Base-by-base conservation (phyloP, 2,329 filamentous ascomycete species). In the Hymenoscyphus salicellus region DNA sequence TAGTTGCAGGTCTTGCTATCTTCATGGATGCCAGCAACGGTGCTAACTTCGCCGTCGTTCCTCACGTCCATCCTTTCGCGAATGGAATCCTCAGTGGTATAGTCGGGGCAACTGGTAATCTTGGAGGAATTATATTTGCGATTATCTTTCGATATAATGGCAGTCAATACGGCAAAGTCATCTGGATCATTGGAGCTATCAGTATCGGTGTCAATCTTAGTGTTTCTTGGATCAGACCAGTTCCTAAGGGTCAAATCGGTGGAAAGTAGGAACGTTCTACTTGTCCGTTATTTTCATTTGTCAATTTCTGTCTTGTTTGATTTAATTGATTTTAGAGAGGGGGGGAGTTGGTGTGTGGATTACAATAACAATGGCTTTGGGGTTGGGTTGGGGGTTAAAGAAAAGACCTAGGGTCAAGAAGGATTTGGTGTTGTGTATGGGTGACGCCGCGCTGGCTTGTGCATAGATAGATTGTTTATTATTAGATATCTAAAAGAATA, bases 81-180 rank as follows among this genome's bases (percentile, higher is more conserved):
- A 67, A 67, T 61, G 63, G 91, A 78, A 77, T 65, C 23, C 82
- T 96, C 7, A 90, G 88, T 0, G 92, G 92, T 8, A 80, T 89
- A 46, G 88, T 91, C 1, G 92, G 92, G 14, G 92, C 89, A 0
- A 83, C 85, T 2, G 92, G 93, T 1, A 96, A 96, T 72, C 76
- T 96, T 16, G 93, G 93, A 4, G 93, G 92, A 14, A 85, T 96
- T 60, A 77, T 94, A 62, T 96, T 94, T 72, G 89, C 91, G 23
- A 85, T 95, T 73, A 85, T 91, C 72, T 96, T 93, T 81, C 82
- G 91, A 59, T 94, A 93, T 77, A 81, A 85, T 61, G 86, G 86
- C 7, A 84, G 79, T 0, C 78, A 89, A 72, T 94, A 93, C 72
- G 84, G 81, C 7, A 85, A 81, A 73, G 86, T 85, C 0, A 85